Percentiles rank a stretch among this genome's conserved stretches.
phyloP scores from a whole-genome alignment of 345 rosid genomes.

The Reutealis trisperma region DNA sequence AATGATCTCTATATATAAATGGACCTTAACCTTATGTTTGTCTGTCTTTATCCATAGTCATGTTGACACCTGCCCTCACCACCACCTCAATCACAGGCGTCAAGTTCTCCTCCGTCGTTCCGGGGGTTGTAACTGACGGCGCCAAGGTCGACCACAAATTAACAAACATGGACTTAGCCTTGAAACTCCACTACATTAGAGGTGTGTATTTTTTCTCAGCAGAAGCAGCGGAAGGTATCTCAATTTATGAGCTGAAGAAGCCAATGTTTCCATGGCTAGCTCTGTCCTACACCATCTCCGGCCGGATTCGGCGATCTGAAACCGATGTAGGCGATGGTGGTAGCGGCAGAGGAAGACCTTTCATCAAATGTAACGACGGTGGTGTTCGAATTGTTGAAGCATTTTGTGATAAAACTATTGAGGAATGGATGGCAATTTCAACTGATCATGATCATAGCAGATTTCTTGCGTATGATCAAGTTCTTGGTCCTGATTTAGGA shows the following conservation, averaged over 20 bases:
- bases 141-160: conserved; percentile 45
- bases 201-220: conserved; percentile 59
- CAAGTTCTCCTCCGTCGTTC: conserved; percentile 63
- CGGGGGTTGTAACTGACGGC: conserved; percentile 46
- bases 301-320: conserved; percentile 58
- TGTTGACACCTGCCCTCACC: conserved; percentile 6
- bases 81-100: conserved; percentile 31
- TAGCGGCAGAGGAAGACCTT: conserved; percentile 38
- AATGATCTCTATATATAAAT: no score
- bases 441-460: conserved; percentile 28
- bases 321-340: no score
- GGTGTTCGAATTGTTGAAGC: conserved; percentile 73
- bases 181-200: conserved; percentile 75
- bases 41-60: background rate
- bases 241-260: conserved; percentile 41
- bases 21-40: background rate
- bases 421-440: conserved; percentile 46
- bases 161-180: conserved; percentile 58
- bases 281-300: conserved; percentile 36
- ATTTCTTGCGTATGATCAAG: conserved; percentile 37
- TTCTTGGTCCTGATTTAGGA: conserved; percentile 70
- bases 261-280: conserved; percentile 48
- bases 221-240: conserved; percentile 40
- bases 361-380: conserved; percentile 74
- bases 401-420: conserved; percentile 40